phyloP scores from a whole-genome alignment of 805 yeast species.

The Dipodascopsis uninucleata region DNA sequence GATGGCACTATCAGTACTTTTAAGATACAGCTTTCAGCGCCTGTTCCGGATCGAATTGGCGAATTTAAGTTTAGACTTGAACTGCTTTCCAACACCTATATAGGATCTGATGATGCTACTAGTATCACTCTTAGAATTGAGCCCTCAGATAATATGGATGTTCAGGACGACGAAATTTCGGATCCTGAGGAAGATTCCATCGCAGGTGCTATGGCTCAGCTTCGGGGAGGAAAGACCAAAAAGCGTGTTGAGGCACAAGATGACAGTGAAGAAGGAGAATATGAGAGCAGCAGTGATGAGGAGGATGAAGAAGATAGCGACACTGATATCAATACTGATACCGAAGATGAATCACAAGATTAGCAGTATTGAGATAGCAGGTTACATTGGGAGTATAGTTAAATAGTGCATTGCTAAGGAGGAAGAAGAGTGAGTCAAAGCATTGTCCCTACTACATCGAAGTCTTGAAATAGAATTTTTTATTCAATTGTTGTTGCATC shows the following conservation, averaged over 20 bases:
- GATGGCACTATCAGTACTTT: slow-evolving; percentile 66
- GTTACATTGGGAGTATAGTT: no score
- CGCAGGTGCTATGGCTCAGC: slow-evolving; percentile 69
- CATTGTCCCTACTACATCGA: no score
- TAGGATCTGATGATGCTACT: slow-evolving; percentile 74
- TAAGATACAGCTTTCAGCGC: slow-evolving; percentile 66
- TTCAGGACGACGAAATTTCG: slow-evolving; percentile 26
- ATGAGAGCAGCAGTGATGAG: slow-evolving; percentile 41
- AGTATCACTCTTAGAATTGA: slow-evolving; percentile 69
- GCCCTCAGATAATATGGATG: slow-evolving; percentile 38
- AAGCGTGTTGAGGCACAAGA: background rate
- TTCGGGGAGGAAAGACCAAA: slow-evolving; percentile 59
- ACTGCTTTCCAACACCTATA: slow-evolving; percentile 70
- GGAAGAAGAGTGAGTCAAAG: no score
- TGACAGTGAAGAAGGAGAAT: slow-evolving; percentile 35
- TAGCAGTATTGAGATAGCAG: no score
- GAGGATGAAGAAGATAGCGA: slow-evolving; percentile 28
- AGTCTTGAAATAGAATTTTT: no score
- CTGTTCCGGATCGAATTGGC: slow-evolving; percentile 74
- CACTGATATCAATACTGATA: slow-evolving; percentile 31
- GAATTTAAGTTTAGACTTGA: slow-evolving; percentile 63
- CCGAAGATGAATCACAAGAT: slow-evolving; percentile 27
- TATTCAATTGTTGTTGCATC: no score
- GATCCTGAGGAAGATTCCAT: slow-evolving; percentile 72
- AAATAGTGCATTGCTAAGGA: no score